A percentile compares a stretch with the other conserved stretches of the same genome.
phyloP scores from a whole-genome alignment of 306 rosid genomes.

The Cucumis melo region DNA sequence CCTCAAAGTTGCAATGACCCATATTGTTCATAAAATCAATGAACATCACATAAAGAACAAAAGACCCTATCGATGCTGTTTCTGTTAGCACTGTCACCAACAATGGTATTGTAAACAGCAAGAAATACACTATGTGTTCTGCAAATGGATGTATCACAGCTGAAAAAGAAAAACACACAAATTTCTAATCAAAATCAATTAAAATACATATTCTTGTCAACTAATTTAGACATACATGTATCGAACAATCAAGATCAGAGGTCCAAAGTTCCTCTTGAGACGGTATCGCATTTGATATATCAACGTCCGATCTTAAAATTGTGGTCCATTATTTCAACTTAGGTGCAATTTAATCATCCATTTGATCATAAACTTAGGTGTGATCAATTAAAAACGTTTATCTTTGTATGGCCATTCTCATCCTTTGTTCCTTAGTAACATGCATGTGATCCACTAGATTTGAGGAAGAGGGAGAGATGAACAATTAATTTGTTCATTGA shows the following conservation, averaged over 20 bases:
- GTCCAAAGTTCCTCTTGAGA: no score
- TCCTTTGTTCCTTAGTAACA: neutral
- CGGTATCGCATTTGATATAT: no score
- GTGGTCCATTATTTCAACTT: no score
- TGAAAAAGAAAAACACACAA: neutral
- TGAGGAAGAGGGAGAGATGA: neutral
- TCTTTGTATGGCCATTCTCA: neutral
- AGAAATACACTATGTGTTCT: constrained; percentile 33
- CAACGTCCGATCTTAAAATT: no score
- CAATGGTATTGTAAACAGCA: constrained; percentile 37
- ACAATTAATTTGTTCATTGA: neutral
- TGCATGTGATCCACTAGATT: neutral
- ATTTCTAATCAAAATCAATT: no score
- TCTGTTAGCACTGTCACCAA: constrained; percentile 13
- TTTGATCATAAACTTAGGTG: no score
- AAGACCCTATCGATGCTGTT: constrained; percentile 19
- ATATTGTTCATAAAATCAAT: constrained; percentile 60
- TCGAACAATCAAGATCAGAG: no score
- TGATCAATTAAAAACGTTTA: neutral
- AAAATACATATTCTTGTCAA: no score
- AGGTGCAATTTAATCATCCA: no score
- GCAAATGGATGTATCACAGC: constrained; percentile 68
- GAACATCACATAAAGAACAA: constrained; percentile 20
- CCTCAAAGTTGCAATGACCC: constrained; percentile 64
- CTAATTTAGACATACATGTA: no score